These are phyloP conservation scores for Stygiomarasmius scandens DNA, from an alignment of 1,284 basidiomycete species.

Conservation along the genomic window DNA sequence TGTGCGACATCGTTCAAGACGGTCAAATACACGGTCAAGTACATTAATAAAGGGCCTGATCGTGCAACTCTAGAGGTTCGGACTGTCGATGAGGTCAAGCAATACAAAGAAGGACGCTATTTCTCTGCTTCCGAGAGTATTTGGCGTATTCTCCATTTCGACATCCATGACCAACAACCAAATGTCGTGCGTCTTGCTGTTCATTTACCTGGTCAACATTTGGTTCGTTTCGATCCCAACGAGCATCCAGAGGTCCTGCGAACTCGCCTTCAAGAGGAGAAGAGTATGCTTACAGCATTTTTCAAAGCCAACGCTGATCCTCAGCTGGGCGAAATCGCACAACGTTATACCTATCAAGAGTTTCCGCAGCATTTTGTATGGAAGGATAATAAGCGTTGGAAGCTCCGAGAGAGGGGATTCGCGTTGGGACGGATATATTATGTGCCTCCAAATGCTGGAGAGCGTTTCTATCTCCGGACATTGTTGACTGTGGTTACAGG, in stretches of 20 bases:
- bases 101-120: constrained; percentile 34
- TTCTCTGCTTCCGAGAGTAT: constrained; percentile 31
- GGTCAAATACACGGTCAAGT: constrained; percentile 46
- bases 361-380: constrained; percentile 36
- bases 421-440: constrained; percentile 43
- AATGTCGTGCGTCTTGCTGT: constrained; percentile 40
- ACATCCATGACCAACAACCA: constrained; percentile 35
- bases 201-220: constrained; percentile 38
- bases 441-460: constrained; percentile 33
- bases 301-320: constrained; percentile 42
- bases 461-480: constrained; percentile 40
- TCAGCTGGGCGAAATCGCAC: constrained; percentile 24
- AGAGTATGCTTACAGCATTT: constrained; percentile 40
- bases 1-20: constrained; percentile 26
- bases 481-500: constrained; percentile 40
- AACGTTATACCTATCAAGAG: constrained; percentile 41
- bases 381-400: constrained; percentile 27
- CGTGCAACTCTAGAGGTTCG: constrained; percentile 22
- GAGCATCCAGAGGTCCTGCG: too few species aligned
- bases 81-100: constrained; percentile 32
- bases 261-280: constrained; percentile 18
- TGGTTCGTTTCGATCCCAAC: constrained; percentile 34
- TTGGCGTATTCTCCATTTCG: constrained; percentile 36
- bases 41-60: constrained; percentile 46
- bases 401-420: constrained; percentile 20